Base-by-base conservation (phyloP, 352 stramenopile genomes). In the Pythium apleroticum region DNA sequence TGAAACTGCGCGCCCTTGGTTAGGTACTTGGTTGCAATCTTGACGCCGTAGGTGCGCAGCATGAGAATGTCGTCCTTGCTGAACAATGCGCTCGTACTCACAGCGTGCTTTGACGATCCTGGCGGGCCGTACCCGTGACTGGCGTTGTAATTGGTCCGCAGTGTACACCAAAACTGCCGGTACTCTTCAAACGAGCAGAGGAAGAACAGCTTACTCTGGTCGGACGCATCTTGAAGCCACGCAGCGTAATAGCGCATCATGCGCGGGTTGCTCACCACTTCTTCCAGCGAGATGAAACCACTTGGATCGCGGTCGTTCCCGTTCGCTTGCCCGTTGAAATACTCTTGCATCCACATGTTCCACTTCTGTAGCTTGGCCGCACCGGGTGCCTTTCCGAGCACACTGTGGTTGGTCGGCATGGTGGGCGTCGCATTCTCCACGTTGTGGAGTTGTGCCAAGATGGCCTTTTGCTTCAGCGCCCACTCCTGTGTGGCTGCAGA, bases 1-100 rank as follows among this genome's bases (percentile, higher is more conserved):
- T 88, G 86, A 55, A 95, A 95, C 46, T 90, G 85, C 28, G 87
- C 84, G 3, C 77, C 81, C 31, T 89, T 87, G 10, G 84, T 75
- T 9, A 95, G 58, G 52, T 95, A 95, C 61, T 95, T 95, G 66
- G 88, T 89, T 5, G 84, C 81, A 54, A 95, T 94, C 71, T 95
- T 95, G 15, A 93, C 84, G 37, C 87, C 87, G 52, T 94, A 95
- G 3, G 85, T 94, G 39, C 84, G 81, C 46, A 95, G 56, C 75
- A 93, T 87, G 57, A 91, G 74, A 52, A 90, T 83, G 49, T 93
- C 84, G 63, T 95, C 87, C 57, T 95, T 93, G n/a, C 70, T 84
- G 57, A 92, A 90, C 61, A 67, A 65, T 10, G 78, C 66, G 15
- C 80, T 81, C 15, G 59, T 56, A 33, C 55, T 74, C 15, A 61